Evolutionary conservation across 2,329 filamentous ascomycete genomes (phyloP).

Genomic region (Metarhizium rileyi): DNA sequence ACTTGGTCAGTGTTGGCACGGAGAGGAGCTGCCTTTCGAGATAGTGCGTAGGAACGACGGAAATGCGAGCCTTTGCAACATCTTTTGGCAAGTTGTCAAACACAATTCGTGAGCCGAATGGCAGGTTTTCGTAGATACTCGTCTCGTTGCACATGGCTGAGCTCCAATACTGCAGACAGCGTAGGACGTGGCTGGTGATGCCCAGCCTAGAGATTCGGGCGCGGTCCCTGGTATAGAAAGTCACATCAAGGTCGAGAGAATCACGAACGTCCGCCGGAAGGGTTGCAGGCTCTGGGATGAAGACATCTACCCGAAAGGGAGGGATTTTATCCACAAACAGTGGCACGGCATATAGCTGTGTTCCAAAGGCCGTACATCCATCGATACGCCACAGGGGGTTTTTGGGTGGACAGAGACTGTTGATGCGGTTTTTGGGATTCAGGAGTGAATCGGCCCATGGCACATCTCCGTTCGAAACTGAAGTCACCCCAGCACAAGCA

Average conservation of each 20-base stretch:
- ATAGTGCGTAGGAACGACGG: slow-evolving; percentile 38
- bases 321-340: slow-evolving; percentile 35
- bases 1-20: slow-evolving; percentile 26
- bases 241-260: slow-evolving; percentile 36
- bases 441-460: slow-evolving; percentile 40
- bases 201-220: slow-evolving; percentile 37
- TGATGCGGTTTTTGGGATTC: slow-evolving; percentile 52
- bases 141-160: slow-evolving; percentile 17
- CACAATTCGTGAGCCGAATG: slow-evolving; percentile 49
- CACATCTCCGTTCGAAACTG: not conserved
- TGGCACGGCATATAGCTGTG: slow-evolving; percentile 47
- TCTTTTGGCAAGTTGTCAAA: slow-evolving; percentile 40
- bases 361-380: slow-evolving; percentile 46
- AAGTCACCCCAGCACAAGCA: not conserved
- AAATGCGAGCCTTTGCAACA: slow-evolving; percentile 34
- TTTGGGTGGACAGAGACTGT: slow-evolving; percentile 38
- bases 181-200: slow-evolving; percentile 43
- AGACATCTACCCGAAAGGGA: slow-evolving; percentile 48
- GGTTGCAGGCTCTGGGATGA: slow-evolving; percentile 41
- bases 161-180: slow-evolving; percentile 44
- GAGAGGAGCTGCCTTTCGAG: slow-evolving; percentile 44
- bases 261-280: slow-evolving; percentile 31
- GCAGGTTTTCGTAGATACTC: slow-evolving; percentile 33
- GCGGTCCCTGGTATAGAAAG: slow-evolving; percentile 46
- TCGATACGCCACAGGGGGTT: slow-evolving; percentile 48